Conservation (phyloP, 257 asterid species). For the Paraleonurus japonicus region DNA sequence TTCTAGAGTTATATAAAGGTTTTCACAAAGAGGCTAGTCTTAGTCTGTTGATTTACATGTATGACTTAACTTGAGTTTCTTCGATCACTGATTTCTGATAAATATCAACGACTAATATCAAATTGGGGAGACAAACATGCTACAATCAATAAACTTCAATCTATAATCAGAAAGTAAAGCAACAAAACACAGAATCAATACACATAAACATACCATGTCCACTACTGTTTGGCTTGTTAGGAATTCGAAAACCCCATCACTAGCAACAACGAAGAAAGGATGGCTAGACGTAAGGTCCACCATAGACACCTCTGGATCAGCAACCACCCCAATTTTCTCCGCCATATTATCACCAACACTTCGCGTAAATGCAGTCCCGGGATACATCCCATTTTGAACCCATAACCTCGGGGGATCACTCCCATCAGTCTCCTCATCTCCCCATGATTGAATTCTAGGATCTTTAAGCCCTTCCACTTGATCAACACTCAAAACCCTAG, state of each 20-base stretch:
- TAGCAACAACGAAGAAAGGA: conserved; percentile 84
- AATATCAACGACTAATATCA: neutral
- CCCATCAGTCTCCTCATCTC: conserved; percentile 89
- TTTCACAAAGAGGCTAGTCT: neutral
- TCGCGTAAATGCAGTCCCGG: conserved; percentile 94
- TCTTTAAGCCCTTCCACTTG: conserved; percentile 94
- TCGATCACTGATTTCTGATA: neutral
- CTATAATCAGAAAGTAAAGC: neutral
- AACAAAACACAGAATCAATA: neutral
- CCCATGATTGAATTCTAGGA: conserved; percentile 89
- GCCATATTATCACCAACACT: conserved; percentile 88
- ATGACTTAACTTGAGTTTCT: neutral
- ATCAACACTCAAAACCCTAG: conserved; percentile 89
- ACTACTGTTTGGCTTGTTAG: conserved; percentile 83
- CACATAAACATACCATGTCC: conserved; percentile 61
- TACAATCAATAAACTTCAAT: conserved; percentile 3
- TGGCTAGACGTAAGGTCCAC: conserved; percentile 56
- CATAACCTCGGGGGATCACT: conserved; percentile 94
- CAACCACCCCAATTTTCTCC: conserved; percentile 84
- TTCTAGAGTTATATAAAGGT: too few relatives aligned
- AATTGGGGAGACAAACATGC: neutral
- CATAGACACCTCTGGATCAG: conserved; percentile 74
- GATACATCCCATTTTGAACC: conserved; percentile 91
- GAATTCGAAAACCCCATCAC: conserved; percentile 93
- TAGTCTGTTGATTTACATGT: neutral